phyloP scores from a whole-genome alignment of 78 protist species.

The Bodo saltans region DNA sequence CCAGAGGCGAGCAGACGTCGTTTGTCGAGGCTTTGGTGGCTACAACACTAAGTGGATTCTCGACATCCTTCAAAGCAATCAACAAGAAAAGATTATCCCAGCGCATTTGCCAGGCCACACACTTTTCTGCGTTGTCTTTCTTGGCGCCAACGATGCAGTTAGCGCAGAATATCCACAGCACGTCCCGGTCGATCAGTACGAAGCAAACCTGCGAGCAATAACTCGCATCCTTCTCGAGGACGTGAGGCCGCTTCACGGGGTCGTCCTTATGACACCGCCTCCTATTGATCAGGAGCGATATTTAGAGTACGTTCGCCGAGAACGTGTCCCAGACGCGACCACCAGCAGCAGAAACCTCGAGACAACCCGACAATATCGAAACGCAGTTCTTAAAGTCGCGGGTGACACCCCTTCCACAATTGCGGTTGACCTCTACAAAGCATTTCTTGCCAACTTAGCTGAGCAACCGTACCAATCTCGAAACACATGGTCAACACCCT shows the following conservation, averaged over 20 bases:
- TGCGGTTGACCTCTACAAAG: too few relatives aligned
- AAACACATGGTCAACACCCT: too few relatives aligned
- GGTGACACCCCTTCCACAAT: too few relatives aligned
- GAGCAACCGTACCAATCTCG: too few relatives aligned
- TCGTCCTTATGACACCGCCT: slow-evolving; percentile 9
- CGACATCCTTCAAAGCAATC: too few relatives aligned
- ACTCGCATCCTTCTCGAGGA: background rate
- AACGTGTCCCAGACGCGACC: too few relatives aligned
- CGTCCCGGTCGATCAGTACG: background rate
- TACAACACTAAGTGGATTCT: slow-evolving; percentile 24
- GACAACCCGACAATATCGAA: too few relatives aligned
- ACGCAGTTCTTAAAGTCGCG: too few relatives aligned
- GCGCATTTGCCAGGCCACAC: background rate
- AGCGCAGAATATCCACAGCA: background rate
- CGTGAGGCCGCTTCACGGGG: background rate
- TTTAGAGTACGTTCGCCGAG: too few relatives aligned
- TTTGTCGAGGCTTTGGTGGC: slow-evolving; percentile 19
- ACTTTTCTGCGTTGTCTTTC: background rate
- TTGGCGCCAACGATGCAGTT: slow-evolving; percentile 28
- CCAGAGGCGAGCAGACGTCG: slow-evolving; percentile 3
- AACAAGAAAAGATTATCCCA: background rate
- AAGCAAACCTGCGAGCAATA: background rate
- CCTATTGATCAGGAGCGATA: too few relatives aligned
- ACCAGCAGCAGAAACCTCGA: too few relatives aligned
- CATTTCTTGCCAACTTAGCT: too few relatives aligned